A percentile compares a stretch with the other conserved stretches of the same genome.
phyloP scores from a whole-genome alignment of 1,284 basidiomycete genomes.

The Ceratobasidium sp. region DNA sequence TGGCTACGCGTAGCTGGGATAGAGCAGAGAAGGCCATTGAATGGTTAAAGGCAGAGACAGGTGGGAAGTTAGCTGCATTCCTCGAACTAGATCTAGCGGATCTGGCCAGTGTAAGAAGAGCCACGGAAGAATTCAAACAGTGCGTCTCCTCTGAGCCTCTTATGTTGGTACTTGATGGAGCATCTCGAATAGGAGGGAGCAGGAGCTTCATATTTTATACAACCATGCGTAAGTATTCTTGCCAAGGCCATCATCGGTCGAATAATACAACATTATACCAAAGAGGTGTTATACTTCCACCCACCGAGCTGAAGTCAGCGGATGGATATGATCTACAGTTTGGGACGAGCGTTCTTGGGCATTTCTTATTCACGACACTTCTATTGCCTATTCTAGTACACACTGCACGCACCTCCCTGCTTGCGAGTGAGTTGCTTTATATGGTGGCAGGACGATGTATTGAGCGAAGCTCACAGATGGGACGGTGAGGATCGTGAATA shows the following conservation, averaged over 20 bases:
- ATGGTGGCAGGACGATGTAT: no score
- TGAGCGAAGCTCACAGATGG: constrained; percentile 4
- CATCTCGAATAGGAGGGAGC: constrained; percentile 52
- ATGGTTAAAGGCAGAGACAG: constrained; percentile 54
- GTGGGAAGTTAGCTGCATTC: constrained; percentile 55
- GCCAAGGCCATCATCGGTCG: constrained; percentile 42
- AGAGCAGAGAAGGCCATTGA: constrained; percentile 51
- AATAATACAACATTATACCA: no score
- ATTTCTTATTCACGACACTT: constrained; percentile 58
- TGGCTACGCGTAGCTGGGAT: constrained; percentile 49
- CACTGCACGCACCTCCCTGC: no score
- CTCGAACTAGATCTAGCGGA: constrained; percentile 66
- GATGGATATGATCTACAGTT: constrained; percentile 66
- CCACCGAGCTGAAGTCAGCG: constrained; percentile 54
- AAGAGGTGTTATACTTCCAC: constrained; percentile 63
- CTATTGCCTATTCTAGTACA: constrained; percentile 57
- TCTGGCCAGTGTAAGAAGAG: constrained; percentile 58
- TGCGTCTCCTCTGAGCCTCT: constrained; percentile 45
- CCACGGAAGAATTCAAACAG: constrained; percentile 60
- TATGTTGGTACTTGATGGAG: not conserved
- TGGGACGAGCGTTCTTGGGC: constrained; percentile 64
- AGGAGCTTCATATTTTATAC: constrained; percentile 57
- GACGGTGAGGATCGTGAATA: not conserved
- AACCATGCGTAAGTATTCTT: constrained; percentile 67
- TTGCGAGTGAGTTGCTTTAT: no score